Conservation (phyloP, 805 yeast genomes). For the Cyberlindnera americana region DNA sequence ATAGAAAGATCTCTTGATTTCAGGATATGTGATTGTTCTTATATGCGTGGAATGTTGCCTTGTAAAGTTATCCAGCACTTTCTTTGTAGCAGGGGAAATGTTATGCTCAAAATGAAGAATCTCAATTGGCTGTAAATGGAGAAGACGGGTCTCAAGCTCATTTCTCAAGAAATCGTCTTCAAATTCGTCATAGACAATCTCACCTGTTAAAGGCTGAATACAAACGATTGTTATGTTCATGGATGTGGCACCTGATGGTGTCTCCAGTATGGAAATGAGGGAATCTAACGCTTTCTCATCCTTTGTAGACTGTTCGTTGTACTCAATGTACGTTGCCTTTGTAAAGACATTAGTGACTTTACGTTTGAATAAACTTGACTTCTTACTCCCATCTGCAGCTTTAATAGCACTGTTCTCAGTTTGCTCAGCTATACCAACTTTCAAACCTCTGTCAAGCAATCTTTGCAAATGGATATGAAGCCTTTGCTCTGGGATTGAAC, state of each 20-base stretch:
- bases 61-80: conserved; percentile 27
- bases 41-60: conserved; percentile 17
- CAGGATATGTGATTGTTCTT: conserved; percentile 17
- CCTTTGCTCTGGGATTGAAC: conserved; percentile 78
- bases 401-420: conserved; percentile 77
- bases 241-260: not conserved
- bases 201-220: conserved; percentile 72
- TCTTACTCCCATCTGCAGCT: conserved; percentile 44
- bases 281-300: conserved; percentile 38
- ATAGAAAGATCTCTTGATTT: conserved; percentile 13
- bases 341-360: conserved; percentile 71
- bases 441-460: conserved; percentile 65
- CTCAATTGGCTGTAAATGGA: conserved; percentile 77
- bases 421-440: conserved; percentile 86
- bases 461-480: conserved; percentile 74
- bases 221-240: conserved; percentile 48
- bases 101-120: conserved; percentile 46
- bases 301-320: conserved; percentile 34
- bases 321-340: conserved; percentile 77
- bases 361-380: conserved; percentile 60
- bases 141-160: conserved; percentile 69
- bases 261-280: conserved; percentile 43
- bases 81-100: conserved; percentile 19
- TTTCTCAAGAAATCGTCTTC: conserved; percentile 52
- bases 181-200: conserved; percentile 68